phyloP scores from a whole-genome alignment of 163 green algal species.

The Chlorella variabilis region DNA sequence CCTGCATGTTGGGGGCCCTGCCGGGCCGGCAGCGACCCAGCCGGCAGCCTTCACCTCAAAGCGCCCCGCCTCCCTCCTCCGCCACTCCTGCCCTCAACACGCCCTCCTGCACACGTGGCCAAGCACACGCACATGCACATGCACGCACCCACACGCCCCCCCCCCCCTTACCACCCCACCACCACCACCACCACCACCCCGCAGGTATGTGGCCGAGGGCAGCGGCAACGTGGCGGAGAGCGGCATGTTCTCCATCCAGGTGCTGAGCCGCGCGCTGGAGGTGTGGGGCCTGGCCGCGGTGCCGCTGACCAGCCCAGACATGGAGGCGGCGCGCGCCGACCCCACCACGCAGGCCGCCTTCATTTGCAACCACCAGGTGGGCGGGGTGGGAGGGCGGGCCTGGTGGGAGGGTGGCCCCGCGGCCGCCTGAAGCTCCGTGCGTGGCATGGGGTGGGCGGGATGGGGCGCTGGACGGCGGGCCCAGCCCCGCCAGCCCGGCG shows the following conservation, averaged over 20 bases:
- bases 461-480: too few species aligned
- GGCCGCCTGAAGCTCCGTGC: neutral
- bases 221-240: conserved; percentile 76
- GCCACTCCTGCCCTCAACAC: neutral
- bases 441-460: too few species aligned
- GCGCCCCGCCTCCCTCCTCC: too few species aligned
- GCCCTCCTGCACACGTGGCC: neutral
- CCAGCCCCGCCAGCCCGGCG: too few species aligned
- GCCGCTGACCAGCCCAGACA: conserved; percentile 59
- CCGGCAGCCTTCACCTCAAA: too few species aligned
- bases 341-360: conserved; percentile 78
- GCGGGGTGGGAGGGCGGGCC: neutral
- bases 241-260: conserved; percentile 91
- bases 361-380: conserved; percentile 82
- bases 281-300: conserved; percentile 69
- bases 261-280: conserved; percentile 80
- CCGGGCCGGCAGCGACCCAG: too few species aligned
- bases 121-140: too few species aligned
- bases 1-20: too few species aligned
- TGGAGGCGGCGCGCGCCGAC: conserved; percentile 46
- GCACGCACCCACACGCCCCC: neutral
- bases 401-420: too few species aligned
- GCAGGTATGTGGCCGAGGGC: conserved; percentile 55
- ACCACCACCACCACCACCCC: too few species aligned
- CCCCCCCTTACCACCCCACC: neutral